Evolutionary conservation across 2,329 filamentous ascomycete species (phyloP), one percentile per base, ranked within the genome.

Genomic region (Colletotrichum sp.): DNA sequence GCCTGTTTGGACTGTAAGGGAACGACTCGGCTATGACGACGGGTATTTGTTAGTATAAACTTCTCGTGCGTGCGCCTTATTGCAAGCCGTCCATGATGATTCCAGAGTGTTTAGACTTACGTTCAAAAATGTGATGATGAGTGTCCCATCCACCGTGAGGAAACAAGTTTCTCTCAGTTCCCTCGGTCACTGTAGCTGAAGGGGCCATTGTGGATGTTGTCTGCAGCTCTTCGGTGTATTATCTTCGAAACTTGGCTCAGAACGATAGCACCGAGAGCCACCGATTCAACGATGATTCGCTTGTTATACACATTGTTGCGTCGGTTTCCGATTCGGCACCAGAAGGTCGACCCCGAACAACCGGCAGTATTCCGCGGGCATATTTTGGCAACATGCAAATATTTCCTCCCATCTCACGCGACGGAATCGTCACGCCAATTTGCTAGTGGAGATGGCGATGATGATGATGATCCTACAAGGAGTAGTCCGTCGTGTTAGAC

Each of bases 111-210:
- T 28, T 18, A 16, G 36, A 59, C 79, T 72, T 79, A 83, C 82
- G 81, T 12, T 84, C 81, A 66, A 83, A 83, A 26, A 83, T 83
- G 67, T 83, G 81, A 63, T 83, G 80, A 34, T 84, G 82, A 24
- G 81, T 81, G 57, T 83, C 82, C 82, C 82, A 83, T 24, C 80
- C 81, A 1, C 80, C 81, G 32, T 78, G 73, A 3, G 82, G 82
- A 62, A 84, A 82, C 8, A 83, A 26, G 5, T 44, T 28, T 1
- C 8, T 5, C 1, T 49, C 10, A 5, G 12, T 44, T 18, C 15
- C 26, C 4, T 49, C 44, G 24, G 8, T 57, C 21, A 15, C 15
- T 9, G 65, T 52, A 7, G 65, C 65, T 18, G 60, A 63, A 24
- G 70, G 44, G 6, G 65, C 59, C 74, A 76, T 76, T 16, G 71